Evolutionary conservation across 768 basidiomycete species (phyloP).

Genomic region (Tricholoma sp.): DNA sequence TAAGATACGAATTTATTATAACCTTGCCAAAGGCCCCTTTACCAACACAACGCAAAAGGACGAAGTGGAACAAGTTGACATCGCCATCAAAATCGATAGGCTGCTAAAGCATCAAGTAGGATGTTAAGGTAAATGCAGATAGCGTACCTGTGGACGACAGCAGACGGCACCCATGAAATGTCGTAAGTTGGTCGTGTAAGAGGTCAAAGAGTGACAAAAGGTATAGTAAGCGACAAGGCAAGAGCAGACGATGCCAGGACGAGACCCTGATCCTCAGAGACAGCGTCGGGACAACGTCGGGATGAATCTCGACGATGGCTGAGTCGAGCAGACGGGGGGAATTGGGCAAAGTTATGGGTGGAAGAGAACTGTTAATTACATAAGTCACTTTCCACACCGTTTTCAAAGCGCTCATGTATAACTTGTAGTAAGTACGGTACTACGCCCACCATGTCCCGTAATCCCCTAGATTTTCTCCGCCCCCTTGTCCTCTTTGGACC

Average conservation of each 20-base stretch:
- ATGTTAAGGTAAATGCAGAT: neutral
- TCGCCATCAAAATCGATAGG: slow-evolving; percentile 95
- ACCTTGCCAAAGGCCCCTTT: slow-evolving; percentile 99
- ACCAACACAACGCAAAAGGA: slow-evolving; percentile 92
- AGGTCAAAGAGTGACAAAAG: slow-evolving; percentile 5
- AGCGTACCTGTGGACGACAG: slow-evolving; percentile 72
- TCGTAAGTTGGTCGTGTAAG: slow-evolving; percentile 25
- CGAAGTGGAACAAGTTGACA: slow-evolving; percentile 95
- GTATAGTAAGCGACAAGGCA: neutral
- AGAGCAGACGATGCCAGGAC: slow-evolving; percentile 8
- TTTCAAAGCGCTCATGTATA: too few relatives aligned
- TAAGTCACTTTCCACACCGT: neutral
- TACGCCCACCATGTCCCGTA: slow-evolving; percentile 16
- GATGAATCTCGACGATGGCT: neutral
- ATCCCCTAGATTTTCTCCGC: slow-evolving; percentile 42
- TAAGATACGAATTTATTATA: slow-evolving; percentile 6
- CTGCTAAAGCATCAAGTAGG: slow-evolving; percentile 32
- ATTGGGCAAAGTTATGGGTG: neutral
- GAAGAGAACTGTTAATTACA: neutral
- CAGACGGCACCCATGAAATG: slow-evolving; percentile 75
- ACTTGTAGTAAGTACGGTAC: neutral
- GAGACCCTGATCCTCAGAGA: neutral
- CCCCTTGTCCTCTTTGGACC: slow-evolving; percentile 90
- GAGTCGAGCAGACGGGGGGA: neutral
- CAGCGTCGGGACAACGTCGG: neutral